Percentiles rank a stretch among this genome's conserved stretches.
Conservation (phyloP, 805 yeast genomes). For the Yamadazyma nakazawae region DNA sequence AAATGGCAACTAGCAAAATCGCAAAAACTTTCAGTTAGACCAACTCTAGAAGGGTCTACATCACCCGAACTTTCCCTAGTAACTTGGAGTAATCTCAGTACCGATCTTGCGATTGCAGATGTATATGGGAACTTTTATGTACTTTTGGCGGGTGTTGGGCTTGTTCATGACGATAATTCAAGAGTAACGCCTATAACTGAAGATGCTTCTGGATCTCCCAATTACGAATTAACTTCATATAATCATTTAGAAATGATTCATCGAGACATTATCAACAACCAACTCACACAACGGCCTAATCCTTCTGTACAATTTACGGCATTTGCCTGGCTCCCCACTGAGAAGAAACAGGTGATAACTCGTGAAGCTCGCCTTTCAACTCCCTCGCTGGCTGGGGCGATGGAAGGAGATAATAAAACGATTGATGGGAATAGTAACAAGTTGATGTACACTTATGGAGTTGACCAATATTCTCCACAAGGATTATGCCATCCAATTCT, state of each 20-base stretch:
- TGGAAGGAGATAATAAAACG: not conserved
- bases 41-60: conserved; percentile 18
- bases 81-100: conserved; percentile 75
- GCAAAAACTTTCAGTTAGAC: conserved; percentile 30
- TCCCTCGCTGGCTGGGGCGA: conserved; percentile 1
- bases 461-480: conserved; percentile 54
- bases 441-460: conserved; percentile 48
- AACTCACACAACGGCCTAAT: conserved; percentile 11
- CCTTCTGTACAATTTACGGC: conserved; percentile 34
- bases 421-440: conserved; percentile 11
- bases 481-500: conserved; percentile 68
- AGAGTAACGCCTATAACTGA: conserved; percentile 19
- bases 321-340: conserved; percentile 71
- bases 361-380: conserved; percentile 51
- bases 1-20: conserved; percentile 75
- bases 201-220: conserved; percentile 18
- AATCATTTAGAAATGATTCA: conserved; percentile 48
- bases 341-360: conserved; percentile 59
- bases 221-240: conserved; percentile 42
- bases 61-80: conserved; percentile 42
- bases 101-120: conserved; percentile 80
- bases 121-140: conserved; percentile 56
- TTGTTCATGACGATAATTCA: conserved; percentile 29
- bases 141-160: conserved; percentile 40
- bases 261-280: conserved; percentile 31